Base-by-base conservation (phyloP, 495 filamentous ascomycete genomes). In the Xylaria flabelliformis region DNA sequence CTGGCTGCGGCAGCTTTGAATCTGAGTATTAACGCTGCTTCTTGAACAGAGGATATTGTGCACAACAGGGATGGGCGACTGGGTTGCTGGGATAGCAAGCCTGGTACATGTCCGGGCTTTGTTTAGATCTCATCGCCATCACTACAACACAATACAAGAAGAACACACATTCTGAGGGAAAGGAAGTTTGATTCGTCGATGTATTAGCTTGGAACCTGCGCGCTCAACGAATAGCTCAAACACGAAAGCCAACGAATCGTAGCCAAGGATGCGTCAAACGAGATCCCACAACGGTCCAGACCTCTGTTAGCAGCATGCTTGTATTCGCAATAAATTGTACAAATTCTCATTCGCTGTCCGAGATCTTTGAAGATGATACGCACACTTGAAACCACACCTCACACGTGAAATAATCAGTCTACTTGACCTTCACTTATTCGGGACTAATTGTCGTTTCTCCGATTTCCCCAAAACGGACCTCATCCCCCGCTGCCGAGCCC, bases 11-110 rank as follows among this genome's bases (percentile, higher is more conserved):
- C 24, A 9, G 3, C 19, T 41, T 63, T 53, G n/a, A 10, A 42
- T 50, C 2, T 1, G 26, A 24, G 21, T 32, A n/a, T 58, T 70
- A n/a, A 70, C 46, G 10, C n/a, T n/a, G 21, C 26, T 39, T 41
- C 9, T 50, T n/a, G 34, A 21, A 32, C 46, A 70, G 68, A 70
- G 34, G 68, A 63, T 6, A 5, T 70, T 21, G 58, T 70, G 3
- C 3, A 39, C 7, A 70, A 70, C 68, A 70, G 46, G 10, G 58
- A 70, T 4, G 68, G 68, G 0, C 29, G 15, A 32, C 15, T 70
- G 42, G 21, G 26, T 53, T 70, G 68, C 58, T 70, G 68, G 68
- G 58, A 70, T 53, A 70, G 68, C 58, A 5, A 63, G 68, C 68
- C 68, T 7, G 0, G 19, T 7, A 53, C 32, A 0, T 70, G 68